A percentile compares a stretch with the other conserved stretches of the same genome.
Evolutionary conservation across 2,329 filamentous ascomycete species (phyloP).

Genomic region (Orbilia blumenaviensis): DNA sequence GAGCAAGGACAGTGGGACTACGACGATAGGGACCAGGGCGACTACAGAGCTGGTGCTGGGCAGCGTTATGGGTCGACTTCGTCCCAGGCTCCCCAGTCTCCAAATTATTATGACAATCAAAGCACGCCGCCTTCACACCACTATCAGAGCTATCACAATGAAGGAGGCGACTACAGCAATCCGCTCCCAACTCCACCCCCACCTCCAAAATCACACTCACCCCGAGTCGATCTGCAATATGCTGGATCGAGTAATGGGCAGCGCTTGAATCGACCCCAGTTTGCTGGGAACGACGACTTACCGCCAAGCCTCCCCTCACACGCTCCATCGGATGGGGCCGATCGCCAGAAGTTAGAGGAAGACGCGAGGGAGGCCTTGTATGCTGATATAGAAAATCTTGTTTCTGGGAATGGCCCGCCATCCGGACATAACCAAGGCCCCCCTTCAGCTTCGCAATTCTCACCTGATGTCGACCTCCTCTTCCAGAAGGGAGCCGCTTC

Average conservation of each 20-base stretch:
- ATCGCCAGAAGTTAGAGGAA: constrained; percentile 41
- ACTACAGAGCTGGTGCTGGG: constrained; percentile 15
- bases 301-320: constrained; percentile 40
- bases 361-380: constrained; percentile 44
- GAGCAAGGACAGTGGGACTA: constrained; percentile 44
- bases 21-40: constrained; percentile 32
- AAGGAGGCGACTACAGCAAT: constrained; percentile 50
- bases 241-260: constrained; percentile 22
- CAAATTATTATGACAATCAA: constrained; percentile 39
- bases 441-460: constrained; percentile 16
- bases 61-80: constrained; percentile 35
- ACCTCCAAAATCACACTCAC: constrained; percentile 59
- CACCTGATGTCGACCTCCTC: constrained; percentile 46
- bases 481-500: constrained; percentile 33
- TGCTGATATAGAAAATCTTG: constrained; percentile 49
- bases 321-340: constrained; percentile 1
- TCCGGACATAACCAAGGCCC: neutral
- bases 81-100: constrained; percentile 23
- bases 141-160: constrained; percentile 36
- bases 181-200: constrained; percentile 57
- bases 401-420: constrained; percentile 8
- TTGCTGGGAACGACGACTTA: constrained; percentile 16
- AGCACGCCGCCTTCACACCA: constrained; percentile 22
- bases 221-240: constrained; percentile 18
- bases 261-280: constrained; percentile 11